Evolutionary conservation across 345 rosid genomes (phyloP).

Genomic region (Dimocarpus longan): DNA sequence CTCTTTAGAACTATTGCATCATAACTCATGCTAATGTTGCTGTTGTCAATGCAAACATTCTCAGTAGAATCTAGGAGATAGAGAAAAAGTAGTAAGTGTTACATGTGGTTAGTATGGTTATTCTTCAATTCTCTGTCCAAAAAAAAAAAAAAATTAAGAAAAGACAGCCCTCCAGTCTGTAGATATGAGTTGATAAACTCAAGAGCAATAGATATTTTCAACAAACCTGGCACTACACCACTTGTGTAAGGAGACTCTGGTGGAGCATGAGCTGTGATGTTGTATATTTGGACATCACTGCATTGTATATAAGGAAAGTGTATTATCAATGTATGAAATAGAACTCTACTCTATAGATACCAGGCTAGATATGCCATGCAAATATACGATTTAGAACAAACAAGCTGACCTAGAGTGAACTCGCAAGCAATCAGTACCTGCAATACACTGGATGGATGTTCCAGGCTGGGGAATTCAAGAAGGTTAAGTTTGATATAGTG

Average conservation of each 20-base stretch:
- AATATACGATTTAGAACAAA: neutral
- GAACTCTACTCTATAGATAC: neutral
- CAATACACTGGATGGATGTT: constrained; percentile 63
- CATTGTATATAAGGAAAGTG: neutral
- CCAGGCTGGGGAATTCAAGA: constrained; percentile 64
- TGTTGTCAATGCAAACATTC: constrained; percentile 54
- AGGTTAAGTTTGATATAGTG: constrained; percentile 52
- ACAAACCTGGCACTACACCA: constrained; percentile 59
- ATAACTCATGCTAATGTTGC: constrained; percentile 49
- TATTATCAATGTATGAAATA: neutral
- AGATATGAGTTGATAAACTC: neutral
- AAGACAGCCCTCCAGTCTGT: neutral
- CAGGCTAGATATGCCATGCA: neutral
- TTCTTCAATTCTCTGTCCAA: too few species aligned
- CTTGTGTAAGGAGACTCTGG: constrained; percentile 48
- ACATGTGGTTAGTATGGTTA: too few species aligned
- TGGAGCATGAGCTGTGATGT: constrained; percentile 43
- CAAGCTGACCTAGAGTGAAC: neutral
- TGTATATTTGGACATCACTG: constrained; percentile 46
- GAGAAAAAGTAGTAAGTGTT: neutral
- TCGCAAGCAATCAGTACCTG: constrained; percentile 38
- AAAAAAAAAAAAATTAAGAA: too few species aligned
- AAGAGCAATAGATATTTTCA: neutral
- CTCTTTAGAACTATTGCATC: constrained; percentile 59
- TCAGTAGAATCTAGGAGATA: constrained; percentile 50